These are phyloP conservation scores for Fusarium tjaetaba DNA, from an alignment of 2,329 filamentous ascomycete species.

Conservation along the genomic window DNA sequence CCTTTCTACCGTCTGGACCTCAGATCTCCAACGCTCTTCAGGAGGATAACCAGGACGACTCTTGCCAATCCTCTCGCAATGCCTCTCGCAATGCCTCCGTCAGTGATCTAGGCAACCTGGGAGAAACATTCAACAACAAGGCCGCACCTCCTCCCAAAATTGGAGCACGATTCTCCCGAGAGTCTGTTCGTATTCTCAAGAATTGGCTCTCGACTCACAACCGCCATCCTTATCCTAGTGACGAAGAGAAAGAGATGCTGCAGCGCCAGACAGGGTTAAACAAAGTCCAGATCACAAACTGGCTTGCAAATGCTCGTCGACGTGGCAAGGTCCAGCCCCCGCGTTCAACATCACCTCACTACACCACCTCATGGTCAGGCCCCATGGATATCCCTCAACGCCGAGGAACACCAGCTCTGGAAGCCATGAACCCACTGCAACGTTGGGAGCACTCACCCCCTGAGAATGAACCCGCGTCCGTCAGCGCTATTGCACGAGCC, in stretches of 20 bases:
- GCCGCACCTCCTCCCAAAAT: slow-evolving; percentile 64
- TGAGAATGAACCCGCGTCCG: slow-evolving; percentile 68
- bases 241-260: slow-evolving; percentile 84
- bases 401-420: slow-evolving; percentile 63
- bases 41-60: slow-evolving; percentile 42
- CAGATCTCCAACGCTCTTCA: slow-evolving; percentile 51
- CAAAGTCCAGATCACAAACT: slow-evolving; percentile 87
- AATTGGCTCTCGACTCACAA: slow-evolving; percentile 85
- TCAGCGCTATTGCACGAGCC: slow-evolving; percentile 67
- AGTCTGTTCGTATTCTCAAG: slow-evolving; percentile 83
- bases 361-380: slow-evolving; percentile 65
- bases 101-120: slow-evolving; percentile 43
- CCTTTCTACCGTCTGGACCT: slow-evolving; percentile 57
- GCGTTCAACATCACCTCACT: slow-evolving; percentile 75
- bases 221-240: slow-evolving; percentile 86
- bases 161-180: slow-evolving; percentile 80
- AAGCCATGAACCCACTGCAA: slow-evolving; percentile 66
- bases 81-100: slow-evolving; percentile 42
- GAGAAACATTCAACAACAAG: slow-evolving; percentile 43
- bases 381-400: slow-evolving; percentile 79
- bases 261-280: slow-evolving; percentile 83
- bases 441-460: slow-evolving; percentile 69
- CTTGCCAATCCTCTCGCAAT: slow-evolving; percentile 38
- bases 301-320: slow-evolving; percentile 89
- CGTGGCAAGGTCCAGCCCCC: slow-evolving; percentile 79